Evolutionary conservation across 2,329 filamentous ascomycete genomes (phyloP).

Genomic region (Fusarium sublunatum): DNA sequence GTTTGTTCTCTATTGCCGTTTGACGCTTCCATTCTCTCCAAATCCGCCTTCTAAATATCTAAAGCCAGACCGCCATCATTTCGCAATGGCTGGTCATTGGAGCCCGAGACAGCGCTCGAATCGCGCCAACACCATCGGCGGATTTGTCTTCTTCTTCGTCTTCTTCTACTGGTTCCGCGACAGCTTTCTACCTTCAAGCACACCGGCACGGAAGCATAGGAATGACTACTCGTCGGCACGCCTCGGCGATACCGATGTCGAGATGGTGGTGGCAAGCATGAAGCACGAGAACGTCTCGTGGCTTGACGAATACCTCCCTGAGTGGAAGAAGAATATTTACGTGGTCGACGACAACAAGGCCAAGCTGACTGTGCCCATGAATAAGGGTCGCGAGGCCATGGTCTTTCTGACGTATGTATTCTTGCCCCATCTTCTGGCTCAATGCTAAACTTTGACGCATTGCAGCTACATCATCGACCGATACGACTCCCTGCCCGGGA

Average conservation of each 20-base stretch:
- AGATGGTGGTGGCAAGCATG: conserved; percentile 51
- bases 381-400: conserved; percentile 66
- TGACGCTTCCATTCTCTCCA: not conserved
- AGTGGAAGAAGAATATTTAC: conserved; percentile 66
- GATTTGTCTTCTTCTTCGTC: conserved; percentile 41
- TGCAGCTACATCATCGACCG: conserved; percentile 61
- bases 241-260: conserved; percentile 47
- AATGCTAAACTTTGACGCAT: conserved; percentile 15
- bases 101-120: conserved; percentile 44
- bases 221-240: conserved; percentile 29
- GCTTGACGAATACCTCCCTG: conserved; percentile 55
- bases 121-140: conserved; percentile 44
- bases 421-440: not conserved
- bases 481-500: conserved; percentile 59
- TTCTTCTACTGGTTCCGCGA: conserved; percentile 45
- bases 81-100: conserved; percentile 42
- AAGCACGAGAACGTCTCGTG: conserved; percentile 53
- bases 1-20: conserved; percentile 11
- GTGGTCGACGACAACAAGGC: conserved; percentile 63
- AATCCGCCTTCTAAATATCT: not conserved
- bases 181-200: conserved; percentile 36
- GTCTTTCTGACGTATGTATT: conserved; percentile 59
- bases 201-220: conserved; percentile 20
- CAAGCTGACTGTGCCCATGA: conserved; percentile 59
- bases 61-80: conserved; percentile 23